phyloP scores from a whole-genome alignment of 371 early-diverging fungal genomes.

The Dichotomocladium elegans region DNA sequence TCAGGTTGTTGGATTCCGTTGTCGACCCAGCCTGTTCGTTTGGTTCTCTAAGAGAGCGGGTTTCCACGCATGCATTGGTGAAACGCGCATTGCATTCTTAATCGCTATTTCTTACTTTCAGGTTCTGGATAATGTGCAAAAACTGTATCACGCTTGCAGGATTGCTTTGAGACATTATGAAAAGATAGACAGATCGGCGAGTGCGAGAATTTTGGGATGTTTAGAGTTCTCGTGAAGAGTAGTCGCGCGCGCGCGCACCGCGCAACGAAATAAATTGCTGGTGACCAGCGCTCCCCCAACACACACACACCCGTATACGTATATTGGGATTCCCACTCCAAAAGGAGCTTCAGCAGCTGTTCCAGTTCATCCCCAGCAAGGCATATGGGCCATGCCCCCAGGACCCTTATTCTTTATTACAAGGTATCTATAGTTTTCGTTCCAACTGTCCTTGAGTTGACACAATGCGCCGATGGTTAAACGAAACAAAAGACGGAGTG shows the following conservation, averaged over 20 bases:
- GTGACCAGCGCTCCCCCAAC: too few relatives aligned
- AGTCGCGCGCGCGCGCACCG: too few relatives aligned
- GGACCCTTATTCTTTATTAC: too few relatives aligned
- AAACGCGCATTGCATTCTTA: neutral
- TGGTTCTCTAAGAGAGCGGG: conserved; percentile 61
- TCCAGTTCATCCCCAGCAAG: too few relatives aligned
- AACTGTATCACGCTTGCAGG: conserved; percentile 50
- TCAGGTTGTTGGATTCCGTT: conserved; percentile 67
- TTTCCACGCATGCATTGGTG: too few relatives aligned
- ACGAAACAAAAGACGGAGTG: conserved; percentile 60
- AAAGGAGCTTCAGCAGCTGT: too few relatives aligned
- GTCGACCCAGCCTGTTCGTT: conserved; percentile 91
- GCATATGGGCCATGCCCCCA: too few relatives aligned
- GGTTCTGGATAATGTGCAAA: conserved; percentile 59
- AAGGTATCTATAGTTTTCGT: conserved; percentile 20
- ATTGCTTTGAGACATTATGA: conserved; percentile 11
- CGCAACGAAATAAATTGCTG: too few relatives aligned
- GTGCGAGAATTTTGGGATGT: too few relatives aligned
- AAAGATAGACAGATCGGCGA: neutral
- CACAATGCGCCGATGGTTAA: conserved; percentile 51
- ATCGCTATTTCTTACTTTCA: conserved; percentile 48
- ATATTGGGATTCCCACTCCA: too few relatives aligned
- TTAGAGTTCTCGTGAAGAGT: too few relatives aligned
- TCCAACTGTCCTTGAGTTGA: conserved; percentile 35
- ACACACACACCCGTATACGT: too few relatives aligned